A percentile compares a stretch with the other conserved stretches of the same genome.
These are phyloP conservation scores for Centaurea solstitialis DNA, from an alignment of 129 eudicot species.

Conservation along the genomic window DNA sequence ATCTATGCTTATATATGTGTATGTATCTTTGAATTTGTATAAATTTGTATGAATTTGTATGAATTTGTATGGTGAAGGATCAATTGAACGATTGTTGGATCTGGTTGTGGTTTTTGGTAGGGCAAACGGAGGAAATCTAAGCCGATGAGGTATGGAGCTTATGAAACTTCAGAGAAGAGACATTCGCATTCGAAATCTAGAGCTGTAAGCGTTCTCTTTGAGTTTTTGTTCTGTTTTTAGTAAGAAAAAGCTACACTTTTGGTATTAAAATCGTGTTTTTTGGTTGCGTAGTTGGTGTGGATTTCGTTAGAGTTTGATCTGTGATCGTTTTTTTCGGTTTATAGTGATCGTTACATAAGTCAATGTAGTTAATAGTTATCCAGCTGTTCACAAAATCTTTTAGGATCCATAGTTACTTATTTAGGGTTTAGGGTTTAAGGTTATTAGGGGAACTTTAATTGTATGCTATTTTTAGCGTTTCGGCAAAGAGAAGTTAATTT, in stretches of 20 bases:
- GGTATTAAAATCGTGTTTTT: background rate
- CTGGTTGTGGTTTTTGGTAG: conserved; percentile 28
- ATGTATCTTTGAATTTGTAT: background rate
- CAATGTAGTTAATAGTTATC: background rate
- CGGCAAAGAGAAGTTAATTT: too few species aligned
- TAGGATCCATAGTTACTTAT: background rate
- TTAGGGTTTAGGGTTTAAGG: conserved; percentile 7
- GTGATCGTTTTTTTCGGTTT: background rate
- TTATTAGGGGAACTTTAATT: too few species aligned
- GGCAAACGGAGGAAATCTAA: conserved; percentile 34
- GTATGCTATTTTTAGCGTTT: too few species aligned
- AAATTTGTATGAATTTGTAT: background rate
- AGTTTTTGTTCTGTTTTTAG: background rate
- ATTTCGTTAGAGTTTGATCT: background rate
- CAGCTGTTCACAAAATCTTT: background rate
- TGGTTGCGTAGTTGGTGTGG: background rate
- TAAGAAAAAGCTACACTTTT: background rate
- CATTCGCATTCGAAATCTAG: background rate
- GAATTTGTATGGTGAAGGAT: background rate
- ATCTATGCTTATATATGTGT: background rate
- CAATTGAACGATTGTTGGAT: background rate
- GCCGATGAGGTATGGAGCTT: conserved; percentile 26
- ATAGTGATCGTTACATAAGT: background rate
- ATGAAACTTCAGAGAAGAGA: background rate
- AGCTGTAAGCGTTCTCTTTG: conserved; percentile 4